Evolutionary conservation across 352 stramenopile genomes (phyloP).

Genomic region (Phytopythium ostracodes): DNA sequence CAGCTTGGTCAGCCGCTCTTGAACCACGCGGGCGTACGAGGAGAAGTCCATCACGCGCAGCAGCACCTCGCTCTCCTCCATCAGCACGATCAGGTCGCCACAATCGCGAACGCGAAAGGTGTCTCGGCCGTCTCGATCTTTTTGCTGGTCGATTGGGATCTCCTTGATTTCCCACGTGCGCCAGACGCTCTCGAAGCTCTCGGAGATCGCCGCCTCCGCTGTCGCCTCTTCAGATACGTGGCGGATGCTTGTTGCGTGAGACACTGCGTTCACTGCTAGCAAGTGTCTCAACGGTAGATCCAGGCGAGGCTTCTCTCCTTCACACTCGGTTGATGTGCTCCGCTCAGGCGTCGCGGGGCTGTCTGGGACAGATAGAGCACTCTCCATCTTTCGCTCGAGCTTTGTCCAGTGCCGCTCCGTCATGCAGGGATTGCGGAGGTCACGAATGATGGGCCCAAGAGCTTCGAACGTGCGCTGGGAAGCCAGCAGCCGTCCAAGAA

Average conservation of each 20-base stretch:
- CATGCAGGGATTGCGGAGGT: constrained; percentile 55
- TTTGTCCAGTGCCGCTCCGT: constrained; percentile 69
- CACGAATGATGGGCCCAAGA: constrained; percentile 46
- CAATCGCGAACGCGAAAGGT: constrained; percentile 52
- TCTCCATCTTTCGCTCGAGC: constrained; percentile 66
- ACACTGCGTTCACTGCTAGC: constrained; percentile 38
- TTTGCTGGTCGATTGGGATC: constrained; percentile 36
- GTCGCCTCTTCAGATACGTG: constrained; percentile 70
- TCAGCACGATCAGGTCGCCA: constrained; percentile 39
- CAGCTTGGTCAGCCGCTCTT: constrained; percentile 40
- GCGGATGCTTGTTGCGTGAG: constrained; percentile 36
- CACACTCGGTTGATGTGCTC: neutral
- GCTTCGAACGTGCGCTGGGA: constrained; percentile 41
- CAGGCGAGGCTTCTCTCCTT: constrained; percentile 9
- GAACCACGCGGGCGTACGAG: constrained; percentile 55
- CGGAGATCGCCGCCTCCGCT: constrained; percentile 54
- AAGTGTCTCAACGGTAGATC: constrained; percentile 48
- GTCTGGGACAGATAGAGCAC: constrained; percentile 19
- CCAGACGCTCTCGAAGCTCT: constrained; percentile 50
- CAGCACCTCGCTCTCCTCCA: constrained; percentile 73
- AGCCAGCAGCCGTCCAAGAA: constrained; percentile 32
- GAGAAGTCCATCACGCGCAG: constrained; percentile 70
- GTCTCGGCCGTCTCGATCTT: constrained; percentile 62
- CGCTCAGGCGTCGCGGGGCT: neutral
- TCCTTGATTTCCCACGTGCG: constrained; percentile 59